Percentiles rank a stretch among this genome's conserved stretches.
Conservation (phyloP, 2,329 filamentous ascomycete species). For the Monosporascus sp. region DNA sequence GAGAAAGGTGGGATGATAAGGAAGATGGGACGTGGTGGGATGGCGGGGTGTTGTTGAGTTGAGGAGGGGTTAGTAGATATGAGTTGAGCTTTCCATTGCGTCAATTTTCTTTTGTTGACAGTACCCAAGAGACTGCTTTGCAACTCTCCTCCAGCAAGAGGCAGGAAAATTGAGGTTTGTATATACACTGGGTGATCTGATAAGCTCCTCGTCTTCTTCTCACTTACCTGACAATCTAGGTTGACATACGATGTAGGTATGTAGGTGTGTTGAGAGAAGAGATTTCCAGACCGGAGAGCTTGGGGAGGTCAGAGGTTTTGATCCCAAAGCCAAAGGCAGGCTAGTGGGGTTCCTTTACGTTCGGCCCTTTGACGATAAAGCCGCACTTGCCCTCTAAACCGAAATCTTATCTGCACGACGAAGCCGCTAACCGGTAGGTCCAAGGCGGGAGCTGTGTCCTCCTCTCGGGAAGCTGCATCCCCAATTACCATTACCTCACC, state of each 20-base stretch:
- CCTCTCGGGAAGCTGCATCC: too few relatives aligned
- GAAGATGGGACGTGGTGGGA: not conserved
- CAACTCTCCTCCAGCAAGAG: not conserved
- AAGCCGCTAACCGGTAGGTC: not conserved
- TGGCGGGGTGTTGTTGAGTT: not conserved
- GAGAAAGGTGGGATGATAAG: not conserved
- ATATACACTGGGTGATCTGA: too few relatives aligned
- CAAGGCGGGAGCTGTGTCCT: not conserved
- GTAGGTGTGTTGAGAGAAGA: not conserved
- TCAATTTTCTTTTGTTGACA: not conserved
- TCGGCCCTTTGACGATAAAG: not conserved
- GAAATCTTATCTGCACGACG: not conserved
- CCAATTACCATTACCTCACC: too few relatives aligned
- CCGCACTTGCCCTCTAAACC: too few relatives aligned
- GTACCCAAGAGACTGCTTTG: too few relatives aligned
- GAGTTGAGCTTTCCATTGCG: not conserved
- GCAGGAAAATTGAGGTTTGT: not conserved
- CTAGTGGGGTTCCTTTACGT: not conserved
- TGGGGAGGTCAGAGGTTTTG: not conserved
- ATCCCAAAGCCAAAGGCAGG: not conserved
- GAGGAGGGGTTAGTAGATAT: not conserved
- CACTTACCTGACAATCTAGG: not conserved
- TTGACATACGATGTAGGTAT: not conserved
- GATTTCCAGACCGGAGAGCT: not conserved
- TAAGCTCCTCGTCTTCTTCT: not conserved